These are phyloP conservation scores for Eucalyptus erythrocorys DNA, from an alignment of 345 rosid genomes.

Conservation along the genomic window DNA sequence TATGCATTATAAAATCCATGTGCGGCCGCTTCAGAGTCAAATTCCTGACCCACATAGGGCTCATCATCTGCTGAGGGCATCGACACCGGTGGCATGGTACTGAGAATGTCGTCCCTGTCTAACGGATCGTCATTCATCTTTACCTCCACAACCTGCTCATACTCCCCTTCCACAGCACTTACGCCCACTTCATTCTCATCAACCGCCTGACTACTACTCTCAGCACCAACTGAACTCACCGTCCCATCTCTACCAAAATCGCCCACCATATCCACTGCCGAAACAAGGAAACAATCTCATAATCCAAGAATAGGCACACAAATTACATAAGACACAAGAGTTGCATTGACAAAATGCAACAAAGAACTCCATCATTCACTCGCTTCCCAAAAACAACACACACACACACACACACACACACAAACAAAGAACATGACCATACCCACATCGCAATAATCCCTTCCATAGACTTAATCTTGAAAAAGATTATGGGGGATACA, in stretches of 20 bases:
- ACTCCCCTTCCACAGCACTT: conserved; percentile 31
- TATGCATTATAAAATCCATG: conserved; percentile 87
- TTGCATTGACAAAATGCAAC: not conserved
- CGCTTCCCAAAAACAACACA: not conserved
- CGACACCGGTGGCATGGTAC: conserved; percentile 10
- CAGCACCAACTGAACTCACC: conserved; percentile 33
- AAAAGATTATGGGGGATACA: not conserved
- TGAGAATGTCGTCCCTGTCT: conserved; percentile 13
- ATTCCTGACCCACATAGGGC: conserved; percentile 82
- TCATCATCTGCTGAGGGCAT: conserved; percentile 47
- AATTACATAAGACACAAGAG: not conserved
- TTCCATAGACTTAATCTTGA: not conserved
- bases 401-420: not conserved
- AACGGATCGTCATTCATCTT: conserved; percentile 35
- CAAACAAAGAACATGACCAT: not conserved
- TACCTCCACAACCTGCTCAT: conserved; percentile 21
- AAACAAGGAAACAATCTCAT: not conserved
- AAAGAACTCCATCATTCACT: not conserved
- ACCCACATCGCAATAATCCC: not conserved
- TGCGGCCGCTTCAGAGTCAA: conserved; percentile 90
- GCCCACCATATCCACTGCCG: conserved; percentile 74
- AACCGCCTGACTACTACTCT: conserved; percentile 7
- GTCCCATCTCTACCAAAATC: conserved; percentile 36
- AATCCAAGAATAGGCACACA: not conserved
- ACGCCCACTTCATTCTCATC: conserved; percentile 39